A percentile compares a stretch with the other conserved stretches of the same genome.
Evolutionary conservation across 805 yeast species (phyloP).

Genomic region (Tetrapisispora pingtungensis): DNA sequence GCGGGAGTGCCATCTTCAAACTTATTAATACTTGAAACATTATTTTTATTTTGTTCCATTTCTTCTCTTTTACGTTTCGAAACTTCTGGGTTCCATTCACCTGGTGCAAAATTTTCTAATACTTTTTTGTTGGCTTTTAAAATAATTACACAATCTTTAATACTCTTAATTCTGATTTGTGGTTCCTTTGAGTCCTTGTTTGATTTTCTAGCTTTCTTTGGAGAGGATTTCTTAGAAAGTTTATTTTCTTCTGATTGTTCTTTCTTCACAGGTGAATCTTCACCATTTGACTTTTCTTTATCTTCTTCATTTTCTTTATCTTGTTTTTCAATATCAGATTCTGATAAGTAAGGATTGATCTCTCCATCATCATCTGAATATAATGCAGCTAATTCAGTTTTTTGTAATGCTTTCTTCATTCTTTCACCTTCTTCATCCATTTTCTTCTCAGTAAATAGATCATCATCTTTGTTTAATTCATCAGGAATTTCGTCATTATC

Average conservation of each 20-base stretch:
- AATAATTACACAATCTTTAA: conserved; percentile 45
- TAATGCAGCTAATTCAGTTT: conserved; percentile 70
- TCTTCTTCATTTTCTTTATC: conserved; percentile 37
- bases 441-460: conserved; percentile 60
- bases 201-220: conserved; percentile 14
- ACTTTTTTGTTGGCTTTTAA: conserved; percentile 55
- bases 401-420: conserved; percentile 70
- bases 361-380: conserved; percentile 82
- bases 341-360: conserved; percentile 69
- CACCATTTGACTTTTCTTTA: conserved; percentile 35
- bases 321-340: conserved; percentile 57
- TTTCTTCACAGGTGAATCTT: conserved; percentile 31
- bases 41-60: background rate
- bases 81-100: conserved; percentile 70
- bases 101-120: conserved; percentile 58
- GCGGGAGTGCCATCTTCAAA: background rate
- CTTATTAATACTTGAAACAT: background rate
- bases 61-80: conserved; percentile 29
- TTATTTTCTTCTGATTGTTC: conserved; percentile 32
- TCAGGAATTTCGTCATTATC: conserved; percentile 49
- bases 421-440: conserved; percentile 88
- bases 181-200: conserved; percentile 20
- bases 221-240: conserved; percentile 18
- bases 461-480: conserved; percentile 60
- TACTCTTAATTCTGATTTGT: conserved; percentile 34